Evolutionary conservation across 108 stramenopile genomes (phyloP).

Genomic region (Fragilaria crotonensis): DNA sequence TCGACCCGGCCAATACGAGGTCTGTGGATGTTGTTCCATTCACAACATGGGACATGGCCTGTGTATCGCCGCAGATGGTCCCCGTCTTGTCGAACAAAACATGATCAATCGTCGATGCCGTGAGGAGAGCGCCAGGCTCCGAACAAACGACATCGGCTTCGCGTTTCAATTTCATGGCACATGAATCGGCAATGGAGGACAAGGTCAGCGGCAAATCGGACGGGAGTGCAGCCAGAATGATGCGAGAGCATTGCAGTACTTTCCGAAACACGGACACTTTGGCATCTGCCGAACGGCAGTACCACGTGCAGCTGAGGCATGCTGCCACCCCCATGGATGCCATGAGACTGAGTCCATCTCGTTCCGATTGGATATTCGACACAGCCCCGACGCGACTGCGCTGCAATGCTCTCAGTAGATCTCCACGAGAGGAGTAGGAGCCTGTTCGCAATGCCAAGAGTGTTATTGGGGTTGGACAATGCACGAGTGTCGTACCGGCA

Average conservation of each 20-base stretch:
- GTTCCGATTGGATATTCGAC: conserved; percentile 34
- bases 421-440: conserved; percentile 80
- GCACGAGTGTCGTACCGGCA: conserved; percentile 56
- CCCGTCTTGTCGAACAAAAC: conserved; percentile 92
- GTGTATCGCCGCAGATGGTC: conserved; percentile 69
- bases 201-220: conserved; percentile 48
- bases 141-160: conserved; percentile 56
- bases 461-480: conserved; percentile 7
- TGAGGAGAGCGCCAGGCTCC: conserved; percentile 47
- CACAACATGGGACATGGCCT: conserved; percentile 29
- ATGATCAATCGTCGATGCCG: conserved; percentile 33
- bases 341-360: conserved; percentile 45
- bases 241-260: conserved; percentile 53
- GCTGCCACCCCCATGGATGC: conserved; percentile 31
- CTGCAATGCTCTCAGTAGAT: conserved; percentile 53
- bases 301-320: conserved; percentile 19
- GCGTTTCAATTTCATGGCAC: conserved; percentile 30
- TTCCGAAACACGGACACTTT: conserved; percentile 38
- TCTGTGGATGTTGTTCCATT: conserved; percentile 11
- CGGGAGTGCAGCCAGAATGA: conserved; percentile 45
- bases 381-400: conserved; percentile 34
- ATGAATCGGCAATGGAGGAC: conserved; percentile 29
- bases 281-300: neutral
- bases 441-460: conserved; percentile 69
- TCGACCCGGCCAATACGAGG: conserved; percentile 61